Conservation (phyloP, 345 rosid species). For the Eutrema japonicum region DNA sequence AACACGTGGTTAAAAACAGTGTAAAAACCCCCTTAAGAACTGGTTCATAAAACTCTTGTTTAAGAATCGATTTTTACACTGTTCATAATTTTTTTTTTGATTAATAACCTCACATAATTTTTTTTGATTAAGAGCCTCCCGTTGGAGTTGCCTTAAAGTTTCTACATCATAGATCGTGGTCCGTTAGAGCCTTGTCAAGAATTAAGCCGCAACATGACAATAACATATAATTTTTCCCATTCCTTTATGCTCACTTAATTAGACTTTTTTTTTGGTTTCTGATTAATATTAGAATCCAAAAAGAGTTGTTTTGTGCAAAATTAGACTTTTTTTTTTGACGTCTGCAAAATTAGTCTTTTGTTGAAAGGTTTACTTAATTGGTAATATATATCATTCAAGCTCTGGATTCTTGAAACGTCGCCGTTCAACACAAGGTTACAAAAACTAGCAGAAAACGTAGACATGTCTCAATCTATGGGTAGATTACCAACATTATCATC, state of each 20-base stretch:
- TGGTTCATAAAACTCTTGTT: no score
- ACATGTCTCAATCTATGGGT: slow-evolving; percentile 29
- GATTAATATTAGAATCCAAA: slow-evolving; percentile 8
- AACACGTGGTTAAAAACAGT: no score
- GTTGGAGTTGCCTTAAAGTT: no score
- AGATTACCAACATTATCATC: slow-evolving; percentile 38
- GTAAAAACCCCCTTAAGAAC: no score
- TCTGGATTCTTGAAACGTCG: slow-evolving; percentile 2
- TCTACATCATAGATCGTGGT: not conserved
- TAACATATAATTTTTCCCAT: not conserved
- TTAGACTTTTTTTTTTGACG: not conserved
- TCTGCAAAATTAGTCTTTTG: not conserved
- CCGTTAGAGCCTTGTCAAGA: not conserved
- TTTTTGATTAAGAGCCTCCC: no score
- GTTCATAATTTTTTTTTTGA: no score
- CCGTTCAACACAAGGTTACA: slow-evolving; percentile 34
- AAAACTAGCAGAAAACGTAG: slow-evolving; percentile 21
- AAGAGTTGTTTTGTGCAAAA: not conserved
- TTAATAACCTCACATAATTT: no score
- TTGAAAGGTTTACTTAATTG: slow-evolving; percentile 21
- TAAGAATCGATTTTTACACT: no score
- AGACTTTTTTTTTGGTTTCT: not conserved
- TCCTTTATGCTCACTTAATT: slow-evolving; percentile 8
- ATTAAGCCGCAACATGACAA: not conserved
- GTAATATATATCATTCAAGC: not conserved